Percentiles rank a stretch among this genome's conserved stretches.
phyloP scores from a whole-genome alignment of 208 protist genomes.

The Leishmania lainsoni region DNA sequence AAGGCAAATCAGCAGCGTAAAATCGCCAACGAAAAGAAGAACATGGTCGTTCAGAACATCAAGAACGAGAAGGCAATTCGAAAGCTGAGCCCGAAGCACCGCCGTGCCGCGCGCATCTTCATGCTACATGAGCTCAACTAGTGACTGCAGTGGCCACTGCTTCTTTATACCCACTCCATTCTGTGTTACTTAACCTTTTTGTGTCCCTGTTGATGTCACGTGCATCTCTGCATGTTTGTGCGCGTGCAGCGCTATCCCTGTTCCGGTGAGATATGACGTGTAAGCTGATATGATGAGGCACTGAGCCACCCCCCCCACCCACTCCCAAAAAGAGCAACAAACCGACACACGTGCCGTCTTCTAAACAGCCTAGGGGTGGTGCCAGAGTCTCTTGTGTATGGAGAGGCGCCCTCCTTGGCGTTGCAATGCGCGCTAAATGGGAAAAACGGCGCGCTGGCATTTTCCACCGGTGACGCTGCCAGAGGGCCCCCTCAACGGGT shows the following conservation, averaged over 20 bases:
- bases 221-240: background rate
- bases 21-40: constrained; percentile 87
- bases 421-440: background rate
- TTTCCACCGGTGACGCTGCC: background rate
- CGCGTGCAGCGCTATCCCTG: background rate
- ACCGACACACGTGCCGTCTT: background rate
- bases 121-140: constrained; percentile 88
- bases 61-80: constrained; percentile 89
- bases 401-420: background rate
- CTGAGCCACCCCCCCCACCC: background rate
- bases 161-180: background rate
- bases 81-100: constrained; percentile 91
- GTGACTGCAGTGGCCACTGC: background rate
- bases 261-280: background rate
- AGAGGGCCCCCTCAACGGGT: background rate
- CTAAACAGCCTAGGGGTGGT: background rate
- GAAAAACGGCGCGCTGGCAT: no score
- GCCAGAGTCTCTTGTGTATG: background rate
- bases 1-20: constrained; percentile 85
- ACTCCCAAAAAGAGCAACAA: background rate
- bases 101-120: constrained; percentile 83
- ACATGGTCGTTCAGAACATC: constrained; percentile 92
- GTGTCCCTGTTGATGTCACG: background rate
- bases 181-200: background rate
- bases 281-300: background rate